Evolutionary conservation across 2,329 filamentous ascomycete genomes (phyloP).

Genomic region (Penicillium sp.): DNA sequence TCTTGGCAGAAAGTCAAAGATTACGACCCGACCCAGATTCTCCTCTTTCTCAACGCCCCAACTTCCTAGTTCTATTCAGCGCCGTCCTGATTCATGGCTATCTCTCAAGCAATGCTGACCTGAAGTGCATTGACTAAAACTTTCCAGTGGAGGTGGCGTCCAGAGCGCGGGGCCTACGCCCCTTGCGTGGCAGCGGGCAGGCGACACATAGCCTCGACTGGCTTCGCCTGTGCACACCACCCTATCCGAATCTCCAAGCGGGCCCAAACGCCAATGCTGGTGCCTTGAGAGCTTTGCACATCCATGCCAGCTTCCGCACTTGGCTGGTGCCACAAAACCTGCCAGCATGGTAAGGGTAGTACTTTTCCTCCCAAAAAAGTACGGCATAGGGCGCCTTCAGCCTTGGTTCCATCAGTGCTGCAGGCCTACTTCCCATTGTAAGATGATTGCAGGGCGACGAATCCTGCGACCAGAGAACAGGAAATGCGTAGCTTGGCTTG

Average conservation of each 20-base stretch:
- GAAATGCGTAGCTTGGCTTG: slow-evolving; percentile 21
- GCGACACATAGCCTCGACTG: not conserved
- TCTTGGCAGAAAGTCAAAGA: slow-evolving; percentile 9
- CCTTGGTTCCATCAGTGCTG: not conserved
- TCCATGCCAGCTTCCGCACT: not conserved
- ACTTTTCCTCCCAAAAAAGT: not conserved
- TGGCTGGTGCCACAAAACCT: slow-evolving; percentile 3
- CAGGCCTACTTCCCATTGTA: slow-evolving; percentile 13
- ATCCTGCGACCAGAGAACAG: slow-evolving; percentile 15
- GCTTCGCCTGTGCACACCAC: slow-evolving; percentile 2
- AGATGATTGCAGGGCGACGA: slow-evolving; percentile 16
- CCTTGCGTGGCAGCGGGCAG: slow-evolving; percentile 12
- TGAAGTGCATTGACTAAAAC: not conserved
- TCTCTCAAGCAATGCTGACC: not conserved
- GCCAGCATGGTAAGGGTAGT: not conserved
- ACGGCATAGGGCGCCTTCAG: not conserved
- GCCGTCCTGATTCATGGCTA: not conserved
- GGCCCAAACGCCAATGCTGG: not conserved
- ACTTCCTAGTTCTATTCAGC: not conserved
- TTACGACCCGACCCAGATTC: not conserved
- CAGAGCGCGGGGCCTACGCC: not conserved
- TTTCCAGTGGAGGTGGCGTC: slow-evolving; percentile 5
- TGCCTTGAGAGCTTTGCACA: slow-evolving; percentile 2
- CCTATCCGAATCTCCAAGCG: not conserved
- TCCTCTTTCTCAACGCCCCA: not conserved